phyloP scores from a whole-genome alignment of 345 rosid genomes.

The Physaria fendleri region DNA sequence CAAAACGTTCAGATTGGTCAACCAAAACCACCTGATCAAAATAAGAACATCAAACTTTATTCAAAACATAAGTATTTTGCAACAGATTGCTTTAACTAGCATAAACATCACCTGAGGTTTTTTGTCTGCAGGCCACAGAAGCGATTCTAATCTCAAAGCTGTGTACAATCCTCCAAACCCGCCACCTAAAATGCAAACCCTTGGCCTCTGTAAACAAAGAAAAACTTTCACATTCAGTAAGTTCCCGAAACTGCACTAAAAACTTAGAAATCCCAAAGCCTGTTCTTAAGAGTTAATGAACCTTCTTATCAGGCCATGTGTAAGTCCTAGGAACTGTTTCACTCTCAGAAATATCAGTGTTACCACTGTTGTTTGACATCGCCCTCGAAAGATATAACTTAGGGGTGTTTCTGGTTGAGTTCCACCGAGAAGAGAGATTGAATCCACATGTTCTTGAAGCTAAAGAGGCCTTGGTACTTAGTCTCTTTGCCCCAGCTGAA shows the following conservation, averaged over 20 bases:
- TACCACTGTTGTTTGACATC: slow-evolving; percentile 12
- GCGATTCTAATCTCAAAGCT: slow-evolving; percentile 87
- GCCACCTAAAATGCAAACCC: slow-evolving; percentile 31
- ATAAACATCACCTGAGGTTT: slow-evolving; percentile 32
- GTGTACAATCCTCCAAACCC: slow-evolving; percentile 87
- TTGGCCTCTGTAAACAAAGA: slow-evolving; percentile 24
- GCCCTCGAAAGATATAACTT: slow-evolving; percentile 13
- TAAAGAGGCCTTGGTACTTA: slow-evolving; percentile 12
- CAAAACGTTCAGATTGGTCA: slow-evolving; percentile 89
- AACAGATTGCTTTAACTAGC: background rate
- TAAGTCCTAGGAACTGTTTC: slow-evolving; percentile 26
- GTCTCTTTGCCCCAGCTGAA: slow-evolving; percentile 27
- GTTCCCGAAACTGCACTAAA: background rate
- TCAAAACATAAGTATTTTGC: background rate
- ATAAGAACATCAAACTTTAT: background rate
- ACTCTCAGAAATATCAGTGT: slow-evolving; percentile 18
- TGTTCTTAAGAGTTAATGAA: background rate
- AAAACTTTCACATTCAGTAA: background rate
- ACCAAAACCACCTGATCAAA: slow-evolving; percentile 71
- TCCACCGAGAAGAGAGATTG: slow-evolving; percentile 6
- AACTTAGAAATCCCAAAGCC: background rate
- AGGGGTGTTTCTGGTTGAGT: background rate
- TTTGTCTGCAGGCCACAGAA: slow-evolving; percentile 77
- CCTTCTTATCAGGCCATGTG: slow-evolving; percentile 36
- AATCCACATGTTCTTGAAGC: slow-evolving; percentile 20